These are phyloP conservation scores for Nephelium lappaceum DNA, from an alignment of 345 rosid genomes.

Conservation along the genomic window DNA sequence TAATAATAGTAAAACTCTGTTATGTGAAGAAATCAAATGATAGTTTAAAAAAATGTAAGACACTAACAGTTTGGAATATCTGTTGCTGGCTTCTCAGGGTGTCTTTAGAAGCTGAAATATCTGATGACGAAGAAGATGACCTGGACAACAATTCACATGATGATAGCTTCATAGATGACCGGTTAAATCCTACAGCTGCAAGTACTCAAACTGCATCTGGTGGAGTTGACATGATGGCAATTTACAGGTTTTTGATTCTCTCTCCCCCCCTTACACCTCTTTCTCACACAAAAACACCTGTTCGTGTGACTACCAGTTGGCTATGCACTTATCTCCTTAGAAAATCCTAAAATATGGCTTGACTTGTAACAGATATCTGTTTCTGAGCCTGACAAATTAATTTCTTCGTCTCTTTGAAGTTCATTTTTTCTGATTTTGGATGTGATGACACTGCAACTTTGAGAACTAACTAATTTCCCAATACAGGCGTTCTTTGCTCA, in stretches of 20 bases:
- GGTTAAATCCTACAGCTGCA: conserved; percentile 54
- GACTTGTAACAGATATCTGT: background rate
- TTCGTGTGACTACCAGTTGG: background rate
- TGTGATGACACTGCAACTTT: background rate
- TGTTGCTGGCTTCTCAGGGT: conserved; percentile 47
- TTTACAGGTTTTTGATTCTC: conserved; percentile 70
- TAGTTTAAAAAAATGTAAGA: background rate
- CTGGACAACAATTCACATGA: conserved; percentile 52
- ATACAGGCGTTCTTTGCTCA: conserved; percentile 87
- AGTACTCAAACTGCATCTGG: conserved; percentile 58
- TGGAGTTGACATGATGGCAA: conserved; percentile 82
- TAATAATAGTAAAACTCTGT: background rate
- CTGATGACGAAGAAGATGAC: conserved; percentile 64
- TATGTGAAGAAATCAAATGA: conserved; percentile 6
- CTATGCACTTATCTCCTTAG: background rate
- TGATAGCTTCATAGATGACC: conserved; percentile 88
- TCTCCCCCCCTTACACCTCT: background rate
- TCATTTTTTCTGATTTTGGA: conserved; percentile 5
- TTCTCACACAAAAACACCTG: background rate
- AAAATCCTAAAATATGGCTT: background rate
- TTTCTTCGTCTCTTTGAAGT: background rate
- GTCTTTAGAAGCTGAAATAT: conserved; percentile 73
- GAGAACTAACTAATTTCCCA: conserved; percentile 16
- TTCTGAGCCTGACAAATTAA: background rate
- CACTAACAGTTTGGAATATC: background rate